Percentiles rank a stretch among this genome's conserved stretches.
Conservation (phyloP, 2,329 filamentous ascomycete genomes). For the Ophiostoma angusticollis region DNA sequence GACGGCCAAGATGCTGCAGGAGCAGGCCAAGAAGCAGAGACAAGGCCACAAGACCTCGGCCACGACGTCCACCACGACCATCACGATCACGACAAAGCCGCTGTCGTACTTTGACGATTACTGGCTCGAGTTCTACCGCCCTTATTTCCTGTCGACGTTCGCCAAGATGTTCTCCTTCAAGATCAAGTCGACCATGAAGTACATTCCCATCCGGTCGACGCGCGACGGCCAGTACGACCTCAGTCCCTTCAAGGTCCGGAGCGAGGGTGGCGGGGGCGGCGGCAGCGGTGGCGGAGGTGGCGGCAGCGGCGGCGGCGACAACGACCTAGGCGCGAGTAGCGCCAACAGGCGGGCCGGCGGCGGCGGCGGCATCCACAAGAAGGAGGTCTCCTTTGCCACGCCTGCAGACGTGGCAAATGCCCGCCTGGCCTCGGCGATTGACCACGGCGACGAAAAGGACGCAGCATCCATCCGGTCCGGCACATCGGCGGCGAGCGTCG, state of each 20-base stretch:
- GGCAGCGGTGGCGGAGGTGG: constrained; percentile 33
- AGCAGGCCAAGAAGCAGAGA: not conserved
- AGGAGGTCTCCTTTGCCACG: constrained; percentile 58
- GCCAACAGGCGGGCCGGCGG: not conserved
- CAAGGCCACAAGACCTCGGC: not conserved
- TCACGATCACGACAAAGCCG: constrained; percentile 27
- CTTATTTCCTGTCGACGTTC: constrained; percentile 75
- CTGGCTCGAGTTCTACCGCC: constrained; percentile 94
- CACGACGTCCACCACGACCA: constrained; percentile 16
- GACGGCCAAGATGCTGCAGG: not conserved
- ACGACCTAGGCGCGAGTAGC: constrained; percentile 51
- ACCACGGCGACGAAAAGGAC: constrained; percentile 2
- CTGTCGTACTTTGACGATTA: constrained; percentile 73
- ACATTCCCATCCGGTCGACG: constrained; percentile 62
- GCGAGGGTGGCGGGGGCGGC: constrained; percentile 24
- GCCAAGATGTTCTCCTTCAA: constrained; percentile 86
- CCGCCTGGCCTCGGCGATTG: constrained; percentile 13
- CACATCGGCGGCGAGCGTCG: constrained; percentile 17
- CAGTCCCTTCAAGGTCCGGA: constrained; percentile 76
- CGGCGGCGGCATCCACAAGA: constrained; percentile 36
- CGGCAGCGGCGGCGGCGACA: constrained; percentile 72
- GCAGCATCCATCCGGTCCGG: constrained; percentile 27
- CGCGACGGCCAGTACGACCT: constrained; percentile 67
- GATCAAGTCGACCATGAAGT: constrained; percentile 79
- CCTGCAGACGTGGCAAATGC: constrained; percentile 30